A percentile compares a stretch with the other conserved stretches of the same genome.
These are phyloP conservation scores for Melampsora americana DNA, from an alignment of 1,284 basidiomycete species.

Conservation along the genomic window DNA sequence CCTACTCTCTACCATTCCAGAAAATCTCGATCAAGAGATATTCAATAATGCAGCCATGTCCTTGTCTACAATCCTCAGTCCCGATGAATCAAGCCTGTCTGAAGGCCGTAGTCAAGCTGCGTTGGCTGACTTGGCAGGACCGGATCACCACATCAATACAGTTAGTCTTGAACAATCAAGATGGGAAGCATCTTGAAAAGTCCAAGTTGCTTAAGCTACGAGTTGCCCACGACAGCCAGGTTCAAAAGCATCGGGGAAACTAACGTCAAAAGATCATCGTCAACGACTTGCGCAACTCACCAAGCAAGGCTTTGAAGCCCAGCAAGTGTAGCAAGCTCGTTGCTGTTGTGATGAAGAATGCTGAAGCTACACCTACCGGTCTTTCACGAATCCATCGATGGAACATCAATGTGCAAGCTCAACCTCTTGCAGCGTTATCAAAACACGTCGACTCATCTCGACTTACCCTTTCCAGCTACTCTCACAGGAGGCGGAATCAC, in stretches of 20 bases:
- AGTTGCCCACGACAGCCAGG: too few relatives aligned
- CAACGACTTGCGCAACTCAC: neutral
- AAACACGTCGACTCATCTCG: neutral
- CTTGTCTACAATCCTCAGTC: constrained; percentile 6
- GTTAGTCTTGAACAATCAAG: neutral
- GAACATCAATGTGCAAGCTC: too few relatives aligned
- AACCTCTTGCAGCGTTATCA: constrained; percentile 1
- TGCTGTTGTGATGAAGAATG: constrained; percentile 3
- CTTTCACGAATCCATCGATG: too few relatives aligned
- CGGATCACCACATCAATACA: neutral
- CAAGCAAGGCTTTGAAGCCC: neutral
- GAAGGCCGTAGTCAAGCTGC: neutral
- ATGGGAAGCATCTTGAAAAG: too few relatives aligned
- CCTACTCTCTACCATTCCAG: neutral
- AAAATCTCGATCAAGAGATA: neutral
- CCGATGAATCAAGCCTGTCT: neutral
- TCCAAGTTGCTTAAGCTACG: too few relatives aligned
- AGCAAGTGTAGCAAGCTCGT: constrained; percentile 26
- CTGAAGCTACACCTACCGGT: too few relatives aligned
- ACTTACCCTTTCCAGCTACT: too few relatives aligned
- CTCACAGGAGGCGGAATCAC: too few relatives aligned
- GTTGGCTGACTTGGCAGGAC: neutral
- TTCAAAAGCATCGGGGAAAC: too few relatives aligned
- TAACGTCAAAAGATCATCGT: neutral
- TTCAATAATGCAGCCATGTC: constrained; percentile 11